phyloP scores from a whole-genome alignment of 1,284 basidiomycete genomes.

The Ustilago bromivora region DNA sequence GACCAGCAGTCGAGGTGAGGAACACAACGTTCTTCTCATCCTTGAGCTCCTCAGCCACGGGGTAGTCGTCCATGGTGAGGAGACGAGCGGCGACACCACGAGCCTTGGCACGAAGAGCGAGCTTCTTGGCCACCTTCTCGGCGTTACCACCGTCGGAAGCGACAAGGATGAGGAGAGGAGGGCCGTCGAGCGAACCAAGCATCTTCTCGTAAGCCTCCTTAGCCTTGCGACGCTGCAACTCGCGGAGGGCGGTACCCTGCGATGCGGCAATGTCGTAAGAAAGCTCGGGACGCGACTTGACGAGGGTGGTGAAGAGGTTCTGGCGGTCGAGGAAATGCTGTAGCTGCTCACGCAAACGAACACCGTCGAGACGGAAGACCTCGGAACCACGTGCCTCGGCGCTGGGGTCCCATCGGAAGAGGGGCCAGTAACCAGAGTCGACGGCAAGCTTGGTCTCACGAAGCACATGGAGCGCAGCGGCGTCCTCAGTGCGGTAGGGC shows the following conservation, averaged over 20 bases:
- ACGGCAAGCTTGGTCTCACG: constrained; percentile 98
- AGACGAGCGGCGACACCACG: constrained; percentile 80
- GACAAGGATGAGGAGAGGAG: constrained; percentile 87
- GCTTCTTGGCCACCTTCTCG: constrained; percentile 93
- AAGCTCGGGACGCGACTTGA: constrained; percentile 80
- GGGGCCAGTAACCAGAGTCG: constrained; percentile 96
- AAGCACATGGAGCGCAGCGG: constrained; percentile 84
- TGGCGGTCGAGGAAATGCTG: constrained; percentile 94
- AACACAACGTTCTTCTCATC: constrained; percentile 81
- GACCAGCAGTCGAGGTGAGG: constrained; percentile 95
- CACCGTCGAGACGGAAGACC: constrained; percentile 88
- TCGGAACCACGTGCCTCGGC: constrained; percentile 81
- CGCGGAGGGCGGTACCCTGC: constrained; percentile 84
- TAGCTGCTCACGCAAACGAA: constrained; percentile 93
- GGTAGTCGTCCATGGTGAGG: constrained; percentile 78
- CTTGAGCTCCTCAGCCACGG: constrained; percentile 75
- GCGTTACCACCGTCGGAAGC: constrained; percentile 94
- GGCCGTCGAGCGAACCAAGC: constrained; percentile 86
- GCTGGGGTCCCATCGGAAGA: constrained; percentile 96
- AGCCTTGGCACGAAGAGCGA: constrained; percentile 84
- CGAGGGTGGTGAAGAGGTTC: constrained; percentile 93
- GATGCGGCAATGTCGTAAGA: constrained; percentile 86
- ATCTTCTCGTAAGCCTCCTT: constrained; percentile 88
- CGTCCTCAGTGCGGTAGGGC: constrained; percentile 80
- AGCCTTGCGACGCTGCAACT: constrained; percentile 84